These are phyloP conservation scores for Heterobasidion irregulare DNA, from an alignment of 1,284 basidiomycete species.

Conservation along the genomic window DNA sequence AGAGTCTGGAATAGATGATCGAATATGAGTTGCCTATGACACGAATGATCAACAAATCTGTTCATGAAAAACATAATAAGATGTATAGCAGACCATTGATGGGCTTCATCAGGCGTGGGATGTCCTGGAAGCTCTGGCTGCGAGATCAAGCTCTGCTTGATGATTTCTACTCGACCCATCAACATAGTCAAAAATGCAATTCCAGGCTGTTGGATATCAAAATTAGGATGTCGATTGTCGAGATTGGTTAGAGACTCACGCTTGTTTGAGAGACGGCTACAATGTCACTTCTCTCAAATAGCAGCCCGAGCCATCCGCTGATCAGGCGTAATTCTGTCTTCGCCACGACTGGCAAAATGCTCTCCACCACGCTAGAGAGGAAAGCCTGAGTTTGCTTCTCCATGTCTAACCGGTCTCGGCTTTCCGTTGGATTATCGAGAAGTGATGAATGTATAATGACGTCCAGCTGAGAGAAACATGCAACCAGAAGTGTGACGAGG, in stretches of 20 bases:
- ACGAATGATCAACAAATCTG: slow-evolving; percentile 6
- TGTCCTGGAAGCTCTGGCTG: slow-evolving; percentile 42
- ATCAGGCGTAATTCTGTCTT: slow-evolving; percentile 77
- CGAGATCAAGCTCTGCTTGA: slow-evolving; percentile 65
- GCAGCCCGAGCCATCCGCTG: slow-evolving; percentile 79
- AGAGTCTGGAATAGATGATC: slow-evolving; percentile 79
- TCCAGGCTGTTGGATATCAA: slow-evolving; percentile 57
- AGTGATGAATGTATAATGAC: slow-evolving; percentile 72
- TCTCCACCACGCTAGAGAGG: slow-evolving; percentile 79
- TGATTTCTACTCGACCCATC: slow-evolving; percentile 84
- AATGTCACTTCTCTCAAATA: slow-evolving; percentile 79
- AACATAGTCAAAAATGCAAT: slow-evolving; percentile 89
- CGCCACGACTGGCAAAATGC: slow-evolving; percentile 76
- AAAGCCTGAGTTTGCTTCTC: slow-evolving; percentile 89
- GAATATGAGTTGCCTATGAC: slow-evolving; percentile 70
- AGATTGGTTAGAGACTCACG: slow-evolving; percentile 35
- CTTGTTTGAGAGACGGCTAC: slow-evolving; percentile 65
- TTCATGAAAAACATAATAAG: not conserved
- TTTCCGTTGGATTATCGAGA: slow-evolving; percentile 63
- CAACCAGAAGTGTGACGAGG: slow-evolving; percentile 86
- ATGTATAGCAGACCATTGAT: slow-evolving; percentile 67
- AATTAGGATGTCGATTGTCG: not conserved
- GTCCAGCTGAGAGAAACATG: slow-evolving; percentile 91
- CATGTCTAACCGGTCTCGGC: slow-evolving; percentile 60
- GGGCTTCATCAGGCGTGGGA: slow-evolving; percentile 66